Evolutionary conservation across 345 rosid species (phyloP).

Genomic region (Sisymbrium irio): DNA sequence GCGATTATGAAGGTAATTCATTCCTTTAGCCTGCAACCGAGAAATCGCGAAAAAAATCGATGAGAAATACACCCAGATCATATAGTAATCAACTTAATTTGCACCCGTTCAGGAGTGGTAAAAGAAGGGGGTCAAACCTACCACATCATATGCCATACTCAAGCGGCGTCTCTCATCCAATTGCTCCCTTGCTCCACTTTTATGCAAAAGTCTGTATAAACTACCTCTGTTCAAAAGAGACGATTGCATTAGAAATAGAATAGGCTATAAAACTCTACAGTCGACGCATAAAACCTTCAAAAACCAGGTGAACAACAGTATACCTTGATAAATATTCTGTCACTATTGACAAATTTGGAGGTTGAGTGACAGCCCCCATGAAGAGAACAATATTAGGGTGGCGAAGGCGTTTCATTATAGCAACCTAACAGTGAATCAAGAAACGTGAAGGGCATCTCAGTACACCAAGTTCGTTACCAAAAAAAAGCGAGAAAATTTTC

Average conservation of each 20-base stretch:
- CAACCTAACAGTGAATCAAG: conserved; percentile 58
- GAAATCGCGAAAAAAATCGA: background rate
- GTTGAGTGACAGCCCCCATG: conserved; percentile 98
- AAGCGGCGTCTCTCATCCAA: conserved; percentile 92
- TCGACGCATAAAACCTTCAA: background rate
- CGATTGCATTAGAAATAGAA: conserved; percentile 22
- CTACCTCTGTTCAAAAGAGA: conserved; percentile 71
- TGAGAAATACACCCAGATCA: conserved; percentile 4
- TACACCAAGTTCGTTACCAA: background rate
- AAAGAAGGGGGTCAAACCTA: conserved; percentile 34
- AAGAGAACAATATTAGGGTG: conserved; percentile 99
- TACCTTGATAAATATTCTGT: conserved; percentile 98
- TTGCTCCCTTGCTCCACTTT: conserved; percentile 73
- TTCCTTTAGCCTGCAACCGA: conserved; percentile 84
- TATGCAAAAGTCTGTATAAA: conserved; percentile 91
- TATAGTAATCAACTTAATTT: background rate
- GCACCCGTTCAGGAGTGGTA: background rate
- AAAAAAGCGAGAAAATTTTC: background rate
- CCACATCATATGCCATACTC: conserved; percentile 99
- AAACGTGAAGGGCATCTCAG: conserved; percentile 16
- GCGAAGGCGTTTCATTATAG: conserved; percentile 94
- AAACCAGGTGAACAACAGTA: background rate
- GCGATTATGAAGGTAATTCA: conserved; percentile 96
- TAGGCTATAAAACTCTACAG: background rate
- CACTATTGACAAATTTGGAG: conserved; percentile 96